A percentile compares a stretch with the other conserved stretches of the same genome.
phyloP scores from a whole-genome alignment of 2,329 filamentous ascomycete genomes.

The Nannizzia gypsea region DNA sequence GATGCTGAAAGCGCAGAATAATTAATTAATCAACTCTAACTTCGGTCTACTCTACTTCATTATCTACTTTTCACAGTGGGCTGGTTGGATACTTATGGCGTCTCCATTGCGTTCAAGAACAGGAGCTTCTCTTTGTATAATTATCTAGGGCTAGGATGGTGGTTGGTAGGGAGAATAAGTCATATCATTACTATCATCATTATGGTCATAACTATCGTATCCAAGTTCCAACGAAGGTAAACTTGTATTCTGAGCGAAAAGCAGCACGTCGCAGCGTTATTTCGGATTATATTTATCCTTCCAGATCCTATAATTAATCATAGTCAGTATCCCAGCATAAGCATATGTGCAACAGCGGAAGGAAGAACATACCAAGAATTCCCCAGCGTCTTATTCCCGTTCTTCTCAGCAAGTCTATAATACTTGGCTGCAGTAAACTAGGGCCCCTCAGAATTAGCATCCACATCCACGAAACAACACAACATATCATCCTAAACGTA shows the following conservation, averaged over 20 bases:
- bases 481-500: slow-evolving; percentile 40
- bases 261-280: slow-evolving; percentile 15
- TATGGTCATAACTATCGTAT: not conserved
- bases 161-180: not conserved
- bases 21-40: not conserved
- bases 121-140: not conserved
- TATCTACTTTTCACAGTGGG: not conserved
- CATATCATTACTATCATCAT: not conserved
- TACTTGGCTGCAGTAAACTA: slow-evolving; percentile 56
- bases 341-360: not conserved
- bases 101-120: not conserved
- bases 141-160: not conserved
- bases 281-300: slow-evolving; percentile 79
- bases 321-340: not conserved
- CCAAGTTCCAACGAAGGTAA: not conserved
- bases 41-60: not conserved
- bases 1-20: slow-evolving; percentile 43
- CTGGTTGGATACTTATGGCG: not conserved
- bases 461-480: not conserved
- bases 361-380: slow-evolving; percentile 66
- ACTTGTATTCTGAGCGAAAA: not conserved
- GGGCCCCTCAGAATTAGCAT: slow-evolving; percentile 11
- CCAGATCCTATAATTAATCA: slow-evolving; percentile 66
- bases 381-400: slow-evolving; percentile 78
- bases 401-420: slow-evolving; percentile 76